Evolutionary conservation across 495 filamentous ascomycete species (phyloP).

Genomic region (Podospora tetraspora): DNA sequence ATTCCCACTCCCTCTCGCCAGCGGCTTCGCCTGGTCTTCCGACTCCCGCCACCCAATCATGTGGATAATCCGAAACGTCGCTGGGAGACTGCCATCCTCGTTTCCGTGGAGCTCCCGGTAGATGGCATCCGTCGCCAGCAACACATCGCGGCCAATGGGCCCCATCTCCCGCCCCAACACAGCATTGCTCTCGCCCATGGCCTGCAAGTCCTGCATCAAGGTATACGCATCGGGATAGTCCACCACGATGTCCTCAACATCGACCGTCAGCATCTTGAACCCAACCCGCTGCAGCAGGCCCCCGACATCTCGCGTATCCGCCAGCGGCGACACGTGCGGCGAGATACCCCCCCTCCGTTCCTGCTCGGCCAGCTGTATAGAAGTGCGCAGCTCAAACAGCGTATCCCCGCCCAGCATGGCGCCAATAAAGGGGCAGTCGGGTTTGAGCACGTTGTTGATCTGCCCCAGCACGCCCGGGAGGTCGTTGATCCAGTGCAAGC

Average conservation of each 20-base stretch:
- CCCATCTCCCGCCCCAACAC: slow-evolving; percentile 74
- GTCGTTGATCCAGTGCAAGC: slow-evolving; percentile 97
- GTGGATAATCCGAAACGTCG: slow-evolving; percentile 88
- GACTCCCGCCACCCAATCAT: slow-evolving; percentile 99
- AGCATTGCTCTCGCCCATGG: slow-evolving; percentile 90
- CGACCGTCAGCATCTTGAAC: slow-evolving; percentile 93
- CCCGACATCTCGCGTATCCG: slow-evolving; percentile 87
- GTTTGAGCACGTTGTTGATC: slow-evolving; percentile 77
- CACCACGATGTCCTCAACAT: slow-evolving; percentile 94
- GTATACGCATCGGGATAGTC: slow-evolving; percentile 91
- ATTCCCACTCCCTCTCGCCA: slow-evolving; percentile 76
- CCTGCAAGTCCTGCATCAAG: slow-evolving; percentile 87
- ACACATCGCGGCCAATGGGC: slow-evolving; percentile 70
- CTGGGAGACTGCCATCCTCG: slow-evolving; percentile 65
- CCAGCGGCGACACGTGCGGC: slow-evolving; percentile 81
- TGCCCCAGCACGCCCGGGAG: slow-evolving; percentile 76
- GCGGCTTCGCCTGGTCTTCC: slow-evolving; percentile 66
- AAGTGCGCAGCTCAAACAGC: slow-evolving; percentile 88
- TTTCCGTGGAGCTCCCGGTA: slow-evolving; percentile 79
- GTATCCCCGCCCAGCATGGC: slow-evolving; percentile 96
- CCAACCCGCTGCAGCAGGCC: slow-evolving; percentile 80
- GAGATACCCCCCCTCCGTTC: slow-evolving; percentile 83
- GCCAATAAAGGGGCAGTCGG: slow-evolving; percentile 86
- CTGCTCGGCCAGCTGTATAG: slow-evolving; percentile 85
- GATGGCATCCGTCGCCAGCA: slow-evolving; percentile 83